Percentiles rank a stretch among this genome's conserved stretches.
Conservation (phyloP, 495 filamentous ascomycete species). For the Xylaria curta region DNA sequence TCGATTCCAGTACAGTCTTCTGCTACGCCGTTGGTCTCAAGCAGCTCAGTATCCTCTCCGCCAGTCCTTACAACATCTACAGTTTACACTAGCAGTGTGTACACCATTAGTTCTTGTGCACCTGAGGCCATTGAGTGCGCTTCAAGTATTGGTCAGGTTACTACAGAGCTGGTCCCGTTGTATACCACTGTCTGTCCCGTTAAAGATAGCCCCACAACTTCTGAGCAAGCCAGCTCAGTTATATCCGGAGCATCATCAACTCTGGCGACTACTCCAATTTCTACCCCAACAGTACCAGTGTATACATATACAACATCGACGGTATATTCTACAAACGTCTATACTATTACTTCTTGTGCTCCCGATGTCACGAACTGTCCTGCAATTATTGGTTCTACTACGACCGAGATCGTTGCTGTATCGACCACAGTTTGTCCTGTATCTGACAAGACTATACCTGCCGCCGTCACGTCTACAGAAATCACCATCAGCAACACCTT, state of each 20-base stretch:
- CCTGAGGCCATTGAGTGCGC: constrained; percentile 61
- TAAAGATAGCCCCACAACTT: constrained; percentile 28
- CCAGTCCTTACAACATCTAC: constrained; percentile 56
- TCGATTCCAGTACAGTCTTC: constrained; percentile 31
- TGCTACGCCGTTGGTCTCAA: constrained; percentile 33
- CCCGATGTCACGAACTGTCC: constrained; percentile 61
- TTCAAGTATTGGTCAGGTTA: constrained; percentile 53
- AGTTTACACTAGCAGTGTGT: constrained; percentile 57
- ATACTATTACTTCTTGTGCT: constrained; percentile 60
- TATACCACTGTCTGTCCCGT: constrained; percentile 55
- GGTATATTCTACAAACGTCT: constrained; percentile 58
- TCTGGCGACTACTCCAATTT: constrained; percentile 10
- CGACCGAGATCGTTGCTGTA: constrained; percentile 39
- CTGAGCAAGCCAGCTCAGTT: constrained; percentile 29
- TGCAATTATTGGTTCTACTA: constrained; percentile 42
- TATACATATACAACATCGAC: constrained; percentile 50
- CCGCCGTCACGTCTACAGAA: constrained; percentile 38
- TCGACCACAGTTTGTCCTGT: constrained; percentile 42
- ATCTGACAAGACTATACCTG: constrained; percentile 25
- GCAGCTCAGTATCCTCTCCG: constrained; percentile 43
- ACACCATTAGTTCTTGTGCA: constrained; percentile 60
- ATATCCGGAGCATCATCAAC: constrained; percentile 37
- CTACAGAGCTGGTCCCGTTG: constrained; percentile 55
- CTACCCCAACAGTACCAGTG: constrained; percentile 19
- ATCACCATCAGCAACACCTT: constrained; percentile 59